Evolutionary conservation across 2,329 filamentous ascomycete genomes (phyloP).

Genomic region (Ophiocordyceps unilateralis): DNA sequence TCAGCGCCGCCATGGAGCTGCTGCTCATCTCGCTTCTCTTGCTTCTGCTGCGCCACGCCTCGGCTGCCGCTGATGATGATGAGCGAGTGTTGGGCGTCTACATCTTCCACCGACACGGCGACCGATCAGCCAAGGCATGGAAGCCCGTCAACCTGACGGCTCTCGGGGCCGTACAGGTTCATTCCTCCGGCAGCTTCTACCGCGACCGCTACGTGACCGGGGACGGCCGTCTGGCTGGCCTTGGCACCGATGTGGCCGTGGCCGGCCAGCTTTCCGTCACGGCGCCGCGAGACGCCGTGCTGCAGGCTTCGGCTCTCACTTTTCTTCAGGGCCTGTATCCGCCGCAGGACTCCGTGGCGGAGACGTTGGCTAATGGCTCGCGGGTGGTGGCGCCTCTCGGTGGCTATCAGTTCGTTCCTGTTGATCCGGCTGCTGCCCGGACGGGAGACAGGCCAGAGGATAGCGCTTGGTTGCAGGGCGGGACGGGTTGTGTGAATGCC

Average conservation of each 20-base stretch:
- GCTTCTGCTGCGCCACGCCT: conserved; percentile 20
- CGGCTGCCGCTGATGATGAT: conserved; percentile 17
- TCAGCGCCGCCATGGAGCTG: conserved; percentile 18
- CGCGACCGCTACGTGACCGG: conserved; percentile 56
- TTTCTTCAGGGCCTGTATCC: conserved; percentile 84
- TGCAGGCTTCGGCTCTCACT: conserved; percentile 62
- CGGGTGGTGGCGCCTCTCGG: conserved; percentile 49
- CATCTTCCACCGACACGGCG: conserved; percentile 80
- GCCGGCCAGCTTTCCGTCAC: conserved; percentile 54
- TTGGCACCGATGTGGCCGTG: conserved; percentile 49
- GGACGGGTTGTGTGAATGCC: conserved; percentile 36
- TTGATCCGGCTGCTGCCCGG: conserved; percentile 41
- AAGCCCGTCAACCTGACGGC: conserved; percentile 58
- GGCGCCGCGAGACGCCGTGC: conserved; percentile 56
- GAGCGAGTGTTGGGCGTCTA: conserved; percentile 70
- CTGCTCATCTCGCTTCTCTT: conserved; percentile 20
- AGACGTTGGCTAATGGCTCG: conserved; percentile 56
- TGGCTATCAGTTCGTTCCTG: conserved; percentile 72
- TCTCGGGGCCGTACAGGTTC: conserved; percentile 63
- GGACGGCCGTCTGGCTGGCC: conserved; percentile 36
- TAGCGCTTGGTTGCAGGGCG: conserved; percentile 40
- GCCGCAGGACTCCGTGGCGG: conserved; percentile 41
- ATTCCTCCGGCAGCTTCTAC: conserved; percentile 56
- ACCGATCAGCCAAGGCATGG: conserved; percentile 64
- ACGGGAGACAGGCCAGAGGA: conserved; percentile 37